These are phyloP conservation scores for Leccinum longicurvipes DNA, from an alignment of 768 basidiomycete genomes.

Conservation along the genomic window DNA sequence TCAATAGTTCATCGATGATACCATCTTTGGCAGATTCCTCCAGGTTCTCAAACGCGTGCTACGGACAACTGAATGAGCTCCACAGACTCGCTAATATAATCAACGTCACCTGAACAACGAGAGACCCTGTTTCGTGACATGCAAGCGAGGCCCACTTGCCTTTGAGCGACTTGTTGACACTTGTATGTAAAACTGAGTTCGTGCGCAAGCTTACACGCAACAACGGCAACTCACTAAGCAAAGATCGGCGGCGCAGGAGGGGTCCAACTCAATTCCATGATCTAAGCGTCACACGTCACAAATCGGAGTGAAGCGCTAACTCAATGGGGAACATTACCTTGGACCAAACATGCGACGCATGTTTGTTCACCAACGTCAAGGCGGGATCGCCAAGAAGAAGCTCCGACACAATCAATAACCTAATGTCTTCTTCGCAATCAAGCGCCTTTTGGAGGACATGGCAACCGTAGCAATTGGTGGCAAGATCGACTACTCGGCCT, in stretches of 20 bases:
- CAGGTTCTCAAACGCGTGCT: conserved; percentile 85
- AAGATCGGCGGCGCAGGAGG: conserved; percentile 87
- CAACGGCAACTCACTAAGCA: conserved; percentile 56
- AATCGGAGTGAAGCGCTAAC: neutral
- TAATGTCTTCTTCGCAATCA: conserved; percentile 86
- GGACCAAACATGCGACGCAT: conserved; percentile 91
- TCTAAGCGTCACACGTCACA: conserved; percentile 40
- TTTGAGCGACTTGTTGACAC: conserved; percentile 83
- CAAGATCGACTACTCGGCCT: conserved; percentile 80
- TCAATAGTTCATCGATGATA: conserved; percentile 79
- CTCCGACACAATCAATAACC: conserved; percentile 79
- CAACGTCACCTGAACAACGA: conserved; percentile 71
- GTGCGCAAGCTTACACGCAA: neutral
- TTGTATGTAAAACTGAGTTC: conserved; percentile 27
- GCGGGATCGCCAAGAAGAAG: conserved; percentile 81
- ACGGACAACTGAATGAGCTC: conserved; percentile 12
- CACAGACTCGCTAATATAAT: neutral
- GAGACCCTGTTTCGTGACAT: conserved; percentile 86
- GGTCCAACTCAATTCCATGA: conserved; percentile 89
- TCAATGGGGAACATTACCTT: conserved; percentile 48
- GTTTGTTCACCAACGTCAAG: conserved; percentile 84
- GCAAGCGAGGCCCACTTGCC: conserved; percentile 89
- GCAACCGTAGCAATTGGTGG: conserved; percentile 86
- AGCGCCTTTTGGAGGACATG: conserved; percentile 88
- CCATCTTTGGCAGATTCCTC: conserved; percentile 82